phyloP scores from a whole-genome alignment of 2,329 filamentous ascomycete genomes.

The Teratosphaeria zuluensis region DNA sequence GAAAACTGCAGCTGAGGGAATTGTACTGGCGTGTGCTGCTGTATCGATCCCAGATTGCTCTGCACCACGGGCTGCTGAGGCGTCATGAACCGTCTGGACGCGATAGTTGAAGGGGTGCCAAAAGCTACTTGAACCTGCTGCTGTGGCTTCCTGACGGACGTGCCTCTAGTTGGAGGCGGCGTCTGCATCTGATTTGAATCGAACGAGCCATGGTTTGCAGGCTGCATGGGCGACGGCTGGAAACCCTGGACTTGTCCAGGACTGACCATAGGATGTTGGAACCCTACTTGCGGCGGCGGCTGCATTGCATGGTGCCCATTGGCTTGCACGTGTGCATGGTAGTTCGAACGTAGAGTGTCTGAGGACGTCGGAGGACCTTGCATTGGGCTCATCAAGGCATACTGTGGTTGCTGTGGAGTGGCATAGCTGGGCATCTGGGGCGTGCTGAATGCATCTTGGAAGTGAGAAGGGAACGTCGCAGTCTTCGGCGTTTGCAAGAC shows the following conservation, averaged over 20 bases:
- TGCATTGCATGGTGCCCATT: constrained; percentile 7
- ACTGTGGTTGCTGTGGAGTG: constrained; percentile 22
- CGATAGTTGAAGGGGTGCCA: constrained; percentile 30
- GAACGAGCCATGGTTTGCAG: constrained; percentile 7
- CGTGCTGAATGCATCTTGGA: constrained; percentile 42
- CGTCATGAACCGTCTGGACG: constrained; percentile 20
- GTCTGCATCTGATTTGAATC: constrained; percentile 47
- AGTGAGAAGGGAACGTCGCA: constrained; percentile 33
- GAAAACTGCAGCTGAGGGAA: constrained; percentile 48
- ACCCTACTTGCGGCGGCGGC: constrained; percentile 7
- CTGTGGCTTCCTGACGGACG: constrained; percentile 39
- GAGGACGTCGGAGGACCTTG: constrained; percentile 16
- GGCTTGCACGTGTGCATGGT: constrained; percentile 17
- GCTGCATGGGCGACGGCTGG: constrained; percentile 7
- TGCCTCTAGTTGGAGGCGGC: constrained; percentile 50
- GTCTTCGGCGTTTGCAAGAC: constrained; percentile 37
- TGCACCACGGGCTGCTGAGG: constrained; percentile 14
- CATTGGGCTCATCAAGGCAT: constrained; percentile 18
- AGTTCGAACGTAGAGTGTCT: constrained; percentile 18
- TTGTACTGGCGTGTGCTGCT: constrained; percentile 32
- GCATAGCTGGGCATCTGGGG: constrained; percentile 35
- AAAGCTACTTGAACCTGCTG: constrained; percentile 31
- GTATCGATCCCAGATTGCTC: constrained; percentile 1
- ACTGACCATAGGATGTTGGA: constrained; percentile 7
- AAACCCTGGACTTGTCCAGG: constrained; percentile 7